Base-by-base conservation (phyloP, 768 basidiomycete genomes). In the Mrakia frigida region DNA sequence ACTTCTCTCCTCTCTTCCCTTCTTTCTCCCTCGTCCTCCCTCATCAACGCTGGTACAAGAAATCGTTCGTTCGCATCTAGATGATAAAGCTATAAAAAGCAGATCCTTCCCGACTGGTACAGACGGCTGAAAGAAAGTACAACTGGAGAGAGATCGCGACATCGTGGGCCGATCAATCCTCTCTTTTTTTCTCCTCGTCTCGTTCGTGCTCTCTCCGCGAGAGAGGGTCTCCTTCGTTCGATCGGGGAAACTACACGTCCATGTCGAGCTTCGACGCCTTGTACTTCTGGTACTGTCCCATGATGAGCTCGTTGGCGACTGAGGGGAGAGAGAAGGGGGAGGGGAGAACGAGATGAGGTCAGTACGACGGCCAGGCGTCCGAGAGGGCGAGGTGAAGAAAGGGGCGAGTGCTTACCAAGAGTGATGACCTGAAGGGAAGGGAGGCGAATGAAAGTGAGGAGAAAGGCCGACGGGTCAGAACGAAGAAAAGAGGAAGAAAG, bases 241-340 rank as follows among this genome's bases (percentile, higher is more conserved):
- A 3, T 7, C 6, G 56, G 1, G 9, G n/a, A 18, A 56, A 56
- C 16, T 46, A 53, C 13, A 33, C 31, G 18, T 53, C 69, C 46
- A 50, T 53, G 46, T 53, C 65, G 65, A 68, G 65, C 31, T 41
- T 68, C 14, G 35, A 35, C 6, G 65, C 65, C 65, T 74, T 74
- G 63, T 46, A 67, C 73, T 39, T 65, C 28, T 63, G 61, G 67
- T 74, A 74, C 67, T 69, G 74, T 16, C 18, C 37, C 50, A 65
- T 68, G 65, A 74, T 68, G 52, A 74, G 21, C 74, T 74, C 65
- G 37, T 68, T 74, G 65, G 65, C 65, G 53, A 74, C 43, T 46
- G 73, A 74, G 10, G 31, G 39, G 39, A 25, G 16, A 25, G 41
- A 59, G 31, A 33, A 37, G 13, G 46, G 3, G 37, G 41, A n/a